Percentiles rank a stretch among this genome's conserved stretches.
Conservation (phyloP, 495 filamentous ascomycete genomes). For the Hypoxylon rickii region DNA sequence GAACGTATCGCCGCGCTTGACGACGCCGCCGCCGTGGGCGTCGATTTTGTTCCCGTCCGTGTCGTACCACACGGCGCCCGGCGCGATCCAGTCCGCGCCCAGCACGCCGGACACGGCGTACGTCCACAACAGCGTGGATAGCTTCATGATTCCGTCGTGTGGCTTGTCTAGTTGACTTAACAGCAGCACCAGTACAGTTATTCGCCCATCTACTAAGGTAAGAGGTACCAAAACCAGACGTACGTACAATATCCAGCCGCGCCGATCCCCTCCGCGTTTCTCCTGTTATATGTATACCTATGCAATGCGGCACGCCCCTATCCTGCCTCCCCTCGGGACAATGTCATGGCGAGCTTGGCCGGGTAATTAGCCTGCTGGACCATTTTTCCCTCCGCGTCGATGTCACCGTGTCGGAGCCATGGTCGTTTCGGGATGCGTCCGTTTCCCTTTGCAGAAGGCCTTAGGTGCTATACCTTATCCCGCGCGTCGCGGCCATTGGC, state of each 20-base stretch:
- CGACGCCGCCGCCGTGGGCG: conserved; percentile 47
- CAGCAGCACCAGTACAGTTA: conserved; percentile 3
- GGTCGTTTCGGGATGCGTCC: conserved; percentile 19
- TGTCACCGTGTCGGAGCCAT: conserved; percentile 20
- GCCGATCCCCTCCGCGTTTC: conserved; percentile 21
- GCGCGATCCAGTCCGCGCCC: conserved; percentile 41
- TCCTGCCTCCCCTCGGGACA: conserved; percentile 16
- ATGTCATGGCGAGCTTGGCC: conserved; percentile 26
- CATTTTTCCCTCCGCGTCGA: conserved; percentile 21
- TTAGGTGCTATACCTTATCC: too few species aligned
- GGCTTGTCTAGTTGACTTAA: conserved; percentile 5
- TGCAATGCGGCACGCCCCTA: not conserved
- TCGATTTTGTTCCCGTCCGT: conserved; percentile 47
- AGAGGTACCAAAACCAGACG: too few species aligned
- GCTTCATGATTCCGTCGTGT: conserved; percentile 23
- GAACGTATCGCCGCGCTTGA: conserved; percentile 41
- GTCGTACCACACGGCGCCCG: conserved; percentile 45
- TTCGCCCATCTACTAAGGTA: not conserved
- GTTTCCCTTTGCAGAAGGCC: conserved; percentile 22
- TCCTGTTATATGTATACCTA: conserved; percentile 22
- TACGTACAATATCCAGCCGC: too few species aligned
- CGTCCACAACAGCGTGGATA: conserved; percentile 25
- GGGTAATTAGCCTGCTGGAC: conserved; percentile 20
- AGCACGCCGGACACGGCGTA: conserved; percentile 20
- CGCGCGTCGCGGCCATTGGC: too few species aligned